Base-by-base conservation (phyloP, 352 stramenopile species). In the Phytopythium montanum region DNA sequence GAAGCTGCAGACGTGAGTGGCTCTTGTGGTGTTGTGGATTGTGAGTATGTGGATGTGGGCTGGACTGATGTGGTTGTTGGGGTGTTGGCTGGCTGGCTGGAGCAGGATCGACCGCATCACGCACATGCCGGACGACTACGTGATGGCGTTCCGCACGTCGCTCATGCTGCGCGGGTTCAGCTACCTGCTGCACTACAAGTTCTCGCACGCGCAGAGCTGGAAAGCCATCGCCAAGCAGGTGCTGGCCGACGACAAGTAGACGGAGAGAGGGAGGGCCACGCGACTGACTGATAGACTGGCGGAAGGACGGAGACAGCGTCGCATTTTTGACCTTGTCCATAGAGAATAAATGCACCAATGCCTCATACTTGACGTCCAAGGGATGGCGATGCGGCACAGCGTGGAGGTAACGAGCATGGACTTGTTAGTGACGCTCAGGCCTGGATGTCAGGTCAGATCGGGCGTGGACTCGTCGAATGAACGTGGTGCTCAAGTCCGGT, bases 71-170 rank as follows among this genome's bases (percentile, higher is more conserved):
- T n/a, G n/a, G n/a, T n/a, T n/a, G n/a, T n/a, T n/a, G n/a, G n/a
- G n/a, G n/a, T n/a, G n/a, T n/a, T n/a, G n/a, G n/a, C n/a, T n/a
- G n/a, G n/a, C n/a, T n/a, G n/a, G n/a, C n/a, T n/a, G n/a, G n/a
- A n/a, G n/a, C 36, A 90, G 81, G 50, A 90, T 93, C 42, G 83
- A 93, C 54, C 80, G 76, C 13, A 88, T 95, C 59, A 81, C 85
- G 61, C 75, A 90, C 61, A 87, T 92, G 59, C 79, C 81, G 19
- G 83, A 94, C 55, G 86, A 95, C 56, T 95, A 92, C 59, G 81
- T 95, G 36, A 95, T 95, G 86, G 84, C 86, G 18, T 94, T 91
- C 59, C 83, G 87, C 57, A 85, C 80, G 48, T 96, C 87, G 38
- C 73, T 96, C 39, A 67, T 96, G 50, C 65, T 96, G 29, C 85